Percentiles rank a stretch among this genome's conserved stretches.
phyloP scores from a whole-genome alignment of 2,329 filamentous ascomycete species.

The Amauroascus verrucosus region DNA sequence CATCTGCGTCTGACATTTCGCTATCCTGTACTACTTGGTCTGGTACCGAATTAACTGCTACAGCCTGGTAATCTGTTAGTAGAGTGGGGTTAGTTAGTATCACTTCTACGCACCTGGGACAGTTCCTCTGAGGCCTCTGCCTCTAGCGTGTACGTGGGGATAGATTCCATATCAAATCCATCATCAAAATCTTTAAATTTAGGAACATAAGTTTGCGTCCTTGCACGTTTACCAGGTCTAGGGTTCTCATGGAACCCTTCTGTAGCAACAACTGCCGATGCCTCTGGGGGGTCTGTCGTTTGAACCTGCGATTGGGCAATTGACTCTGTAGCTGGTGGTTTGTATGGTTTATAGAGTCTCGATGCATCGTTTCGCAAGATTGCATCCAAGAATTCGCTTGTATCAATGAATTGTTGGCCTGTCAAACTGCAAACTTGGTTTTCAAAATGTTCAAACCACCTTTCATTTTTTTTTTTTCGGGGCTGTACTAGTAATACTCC shows the following conservation, averaged over 20 bases:
- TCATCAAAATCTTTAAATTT: constrained; percentile 66
- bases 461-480: constrained; percentile 47
- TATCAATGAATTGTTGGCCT: constrained; percentile 73
- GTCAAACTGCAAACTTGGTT: constrained; percentile 59
- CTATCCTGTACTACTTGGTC: constrained; percentile 24
- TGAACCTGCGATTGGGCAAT: background rate
- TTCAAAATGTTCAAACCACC: constrained; percentile 62
- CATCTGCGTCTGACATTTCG: constrained; percentile 33
- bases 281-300: background rate
- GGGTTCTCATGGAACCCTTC: constrained; percentile 17
- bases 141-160: constrained; percentile 29
- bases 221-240: constrained; percentile 19
- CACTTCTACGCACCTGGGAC: constrained; percentile 9
- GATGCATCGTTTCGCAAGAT: constrained; percentile 72
- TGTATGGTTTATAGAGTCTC: constrained; percentile 57
- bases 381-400: constrained; percentile 84
- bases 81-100: background rate
- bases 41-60: constrained; percentile 14
- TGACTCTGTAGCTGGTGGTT: constrained; percentile 11
- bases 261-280: background rate
- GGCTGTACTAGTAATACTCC: constrained; percentile 67
- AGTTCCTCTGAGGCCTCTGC: constrained; percentile 16
- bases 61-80: constrained; percentile 6
- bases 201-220: constrained; percentile 27
- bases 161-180: constrained; percentile 40